Evolutionary conservation across 2,329 filamentous ascomycete species (phyloP), one percentile per base, ranked within the genome.

Genomic region (Trichoderma harzianum): DNA sequence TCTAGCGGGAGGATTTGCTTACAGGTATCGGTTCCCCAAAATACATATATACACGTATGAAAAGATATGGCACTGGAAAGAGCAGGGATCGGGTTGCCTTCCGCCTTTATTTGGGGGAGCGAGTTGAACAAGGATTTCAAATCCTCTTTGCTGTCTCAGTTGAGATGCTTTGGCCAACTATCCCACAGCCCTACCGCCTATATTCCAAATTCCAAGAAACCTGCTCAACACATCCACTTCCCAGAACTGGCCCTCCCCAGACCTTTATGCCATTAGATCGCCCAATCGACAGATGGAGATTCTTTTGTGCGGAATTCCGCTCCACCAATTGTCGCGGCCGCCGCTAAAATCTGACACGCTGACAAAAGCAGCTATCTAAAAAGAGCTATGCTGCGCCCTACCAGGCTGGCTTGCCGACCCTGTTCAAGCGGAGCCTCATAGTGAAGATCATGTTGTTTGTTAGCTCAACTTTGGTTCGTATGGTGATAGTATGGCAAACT

Each of bases 281-380:
- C 12, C 34, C 57, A 53, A 61, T 61, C 57, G 30, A 34, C 39
- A 18, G 5, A 53, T 57, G 32, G 47, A 57, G 26, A 34, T 26
- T 10, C 21, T 21, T 51, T 21, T 51, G 12, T 43, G 18, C 28
- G 62, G 28, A 18, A 18, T 26, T 47, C 16, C 43, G 63, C 11
- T 65, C 39, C 26, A 2, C 43, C 43, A 65, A 47, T 21, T 6
- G 36, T 43, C 16, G 43, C 18, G 16, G 2, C 51, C 51, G 64
- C 32, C 53, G 21, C 64, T 67, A 67, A 67, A 43, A 67, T 67
- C 64, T 67, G 21, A 67, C 64, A 67, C 64, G 64, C 24, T 28
- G 21, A 24, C 11, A n/a, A 39, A 57, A 28, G 11, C 63, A 18
- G 24, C 32, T 43, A 39, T 39, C 39, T n/a, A 30, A 60, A n/a